Conservation (phyloP, 2,329 filamentous ascomycete species). For the Colletotrichum tropicicola region DNA sequence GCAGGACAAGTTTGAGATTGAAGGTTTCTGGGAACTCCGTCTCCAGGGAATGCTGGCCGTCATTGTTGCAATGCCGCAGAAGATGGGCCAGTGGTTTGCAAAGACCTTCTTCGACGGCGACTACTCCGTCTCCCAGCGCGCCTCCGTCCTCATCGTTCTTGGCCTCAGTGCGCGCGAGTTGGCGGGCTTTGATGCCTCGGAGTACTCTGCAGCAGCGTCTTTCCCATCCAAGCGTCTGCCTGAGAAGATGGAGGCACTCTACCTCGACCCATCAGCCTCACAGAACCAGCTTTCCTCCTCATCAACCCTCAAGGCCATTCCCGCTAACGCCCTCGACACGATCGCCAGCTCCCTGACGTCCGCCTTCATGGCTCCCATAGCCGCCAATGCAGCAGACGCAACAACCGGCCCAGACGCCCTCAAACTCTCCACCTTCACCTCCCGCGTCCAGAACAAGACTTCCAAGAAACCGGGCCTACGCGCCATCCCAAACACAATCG, state of each 20-base stretch:
- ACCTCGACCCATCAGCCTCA: conserved; percentile 49
- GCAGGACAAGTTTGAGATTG: conserved; percentile 85
- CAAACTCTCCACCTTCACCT: conserved; percentile 90
- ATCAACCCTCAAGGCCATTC: conserved; percentile 59
- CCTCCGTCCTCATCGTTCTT: conserved; percentile 81
- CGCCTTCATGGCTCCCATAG: conserved; percentile 81
- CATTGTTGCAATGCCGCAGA: conserved; percentile 76
- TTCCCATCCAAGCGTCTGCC: conserved; percentile 89
- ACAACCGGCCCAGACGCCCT: conserved; percentile 82
- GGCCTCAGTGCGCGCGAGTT: conserved; percentile 86
- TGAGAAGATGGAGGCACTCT: conserved; percentile 76
- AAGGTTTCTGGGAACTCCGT: conserved; percentile 78
- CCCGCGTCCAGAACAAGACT: conserved; percentile 63
- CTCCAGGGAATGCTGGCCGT: conserved; percentile 86
- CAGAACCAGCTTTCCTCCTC: conserved; percentile 32
- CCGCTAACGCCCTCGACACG: conserved; percentile 69
- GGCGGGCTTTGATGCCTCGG: conserved; percentile 75
- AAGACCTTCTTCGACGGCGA: conserved; percentile 91
- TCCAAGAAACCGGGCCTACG: conserved; percentile 52
- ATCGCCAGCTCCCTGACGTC: conserved; percentile 75
- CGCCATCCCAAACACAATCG: conserved; percentile 79
- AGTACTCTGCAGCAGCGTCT: conserved; percentile 55
- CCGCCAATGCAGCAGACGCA: conserved; percentile 82
- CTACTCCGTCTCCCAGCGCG: conserved; percentile 86
- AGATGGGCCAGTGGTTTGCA: conserved; percentile 86